These are phyloP conservation scores for Leccinum pachyderme DNA, from an alignment of 1,284 basidiomycete genomes.

Conservation along the genomic window DNA sequence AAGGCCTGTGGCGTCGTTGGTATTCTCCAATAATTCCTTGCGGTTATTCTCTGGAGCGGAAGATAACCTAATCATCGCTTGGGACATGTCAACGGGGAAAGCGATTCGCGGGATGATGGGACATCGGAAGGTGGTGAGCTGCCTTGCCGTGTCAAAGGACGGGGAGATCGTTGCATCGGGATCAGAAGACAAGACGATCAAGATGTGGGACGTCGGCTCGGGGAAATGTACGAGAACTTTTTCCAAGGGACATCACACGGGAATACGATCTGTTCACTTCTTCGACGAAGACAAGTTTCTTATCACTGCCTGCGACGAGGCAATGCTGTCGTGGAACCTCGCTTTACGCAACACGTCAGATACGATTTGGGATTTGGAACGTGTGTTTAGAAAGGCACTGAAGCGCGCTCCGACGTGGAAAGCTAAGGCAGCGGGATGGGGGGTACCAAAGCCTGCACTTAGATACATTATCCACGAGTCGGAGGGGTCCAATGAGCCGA, in stretches of 20 bases:
- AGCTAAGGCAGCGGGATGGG: too few species aligned
- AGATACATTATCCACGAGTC: not conserved
- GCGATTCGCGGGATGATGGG: slow-evolving; percentile 18
- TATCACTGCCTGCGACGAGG: slow-evolving; percentile 8
- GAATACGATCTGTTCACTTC: slow-evolving; percentile 18
- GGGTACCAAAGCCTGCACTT: not conserved
- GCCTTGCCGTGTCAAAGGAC: slow-evolving; percentile 18
- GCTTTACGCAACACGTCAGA: slow-evolving; percentile 3
- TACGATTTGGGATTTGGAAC: slow-evolving; percentile 8
- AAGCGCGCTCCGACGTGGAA: too few species aligned
- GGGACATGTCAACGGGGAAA: slow-evolving; percentile 20
- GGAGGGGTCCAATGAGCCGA: not conserved
- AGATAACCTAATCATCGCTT: slow-evolving; percentile 24
- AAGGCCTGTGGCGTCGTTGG: slow-evolving; percentile 18
- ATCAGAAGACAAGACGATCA: slow-evolving; percentile 25
- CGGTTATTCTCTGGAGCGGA: slow-evolving; percentile 19
- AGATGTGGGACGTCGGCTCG: slow-evolving; percentile 16
- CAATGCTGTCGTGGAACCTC: slow-evolving; percentile 15
- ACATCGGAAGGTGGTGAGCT: slow-evolving; percentile 19
- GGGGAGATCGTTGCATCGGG: slow-evolving; percentile 13
- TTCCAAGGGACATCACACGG: slow-evolving; percentile 14
- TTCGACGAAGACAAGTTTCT: slow-evolving; percentile 15
- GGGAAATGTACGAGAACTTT: slow-evolving; percentile 19
- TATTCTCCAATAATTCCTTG: slow-evolving; percentile 15
- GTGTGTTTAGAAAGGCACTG: not conserved